These are phyloP conservation scores for Salpingoeca rosetta DNA, from an alignment of 78 protist species.

Conservation along the genomic window DNA sequence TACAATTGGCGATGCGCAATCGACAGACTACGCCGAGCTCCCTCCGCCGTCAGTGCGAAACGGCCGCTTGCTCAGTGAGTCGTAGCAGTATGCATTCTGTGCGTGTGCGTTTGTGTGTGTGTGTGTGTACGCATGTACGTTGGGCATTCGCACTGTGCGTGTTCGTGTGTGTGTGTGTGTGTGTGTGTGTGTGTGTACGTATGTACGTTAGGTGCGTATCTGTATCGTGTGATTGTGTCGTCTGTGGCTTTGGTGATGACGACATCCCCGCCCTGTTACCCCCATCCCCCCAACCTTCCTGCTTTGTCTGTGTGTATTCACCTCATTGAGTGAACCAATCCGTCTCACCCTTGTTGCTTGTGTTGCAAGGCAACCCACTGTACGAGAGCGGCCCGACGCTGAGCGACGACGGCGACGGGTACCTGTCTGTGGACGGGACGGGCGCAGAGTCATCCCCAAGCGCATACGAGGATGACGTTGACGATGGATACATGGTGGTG, in stretches of 20 bases:
- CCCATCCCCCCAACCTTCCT: background rate
- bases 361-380: no score
- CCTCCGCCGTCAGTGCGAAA: no score
- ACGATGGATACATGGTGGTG: no score
- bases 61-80: background rate
- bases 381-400: no score
- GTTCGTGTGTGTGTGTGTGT: background rate
- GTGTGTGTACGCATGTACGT: background rate
- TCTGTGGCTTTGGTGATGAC: background rate
- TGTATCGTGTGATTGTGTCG: background rate
- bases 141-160: background rate
- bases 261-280: background rate
- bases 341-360: no score
- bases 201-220: no score
- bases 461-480: no score
- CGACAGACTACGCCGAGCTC: no score
- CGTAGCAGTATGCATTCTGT: background rate
- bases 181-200: background rate
- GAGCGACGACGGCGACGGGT: no score
- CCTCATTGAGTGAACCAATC: background rate
- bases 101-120: background rate
- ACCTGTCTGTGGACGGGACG: no score
- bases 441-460: no score
- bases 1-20: no score
- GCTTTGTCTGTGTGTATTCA: background rate